A percentile compares a stretch with the other conserved stretches of the same genome.
Conservation (phyloP, 306 rosid species). For the Pyrus bretschneideri region DNA sequence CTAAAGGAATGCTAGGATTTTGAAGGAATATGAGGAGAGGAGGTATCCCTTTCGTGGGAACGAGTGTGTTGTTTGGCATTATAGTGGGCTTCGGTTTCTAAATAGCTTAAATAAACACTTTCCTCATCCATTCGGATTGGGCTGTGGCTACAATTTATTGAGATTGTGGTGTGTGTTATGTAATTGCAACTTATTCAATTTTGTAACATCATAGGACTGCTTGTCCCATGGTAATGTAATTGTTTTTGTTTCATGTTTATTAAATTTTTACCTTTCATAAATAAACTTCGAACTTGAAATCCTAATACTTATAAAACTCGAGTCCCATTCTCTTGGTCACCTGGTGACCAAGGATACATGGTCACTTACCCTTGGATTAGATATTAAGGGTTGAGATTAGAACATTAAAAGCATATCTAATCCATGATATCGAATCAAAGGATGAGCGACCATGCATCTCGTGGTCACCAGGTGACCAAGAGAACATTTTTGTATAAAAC, state of each 20-base stretch:
- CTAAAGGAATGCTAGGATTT: background rate
- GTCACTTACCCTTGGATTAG: background rate
- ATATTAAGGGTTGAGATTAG: background rate
- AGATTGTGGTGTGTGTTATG: background rate
- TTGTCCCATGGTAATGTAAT: background rate
- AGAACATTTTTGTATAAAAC: background rate
- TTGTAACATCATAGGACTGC: background rate
- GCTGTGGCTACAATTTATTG: background rate
- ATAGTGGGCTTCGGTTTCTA: background rate
- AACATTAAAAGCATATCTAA: background rate
- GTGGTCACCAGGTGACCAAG: background rate
- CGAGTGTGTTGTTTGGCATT: background rate
- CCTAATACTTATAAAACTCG: background rate
- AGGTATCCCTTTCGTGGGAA: background rate
- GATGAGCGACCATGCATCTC: background rate
- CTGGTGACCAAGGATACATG: background rate
- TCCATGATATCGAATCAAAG: background rate
- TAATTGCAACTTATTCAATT: background rate
- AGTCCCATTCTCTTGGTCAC: background rate
- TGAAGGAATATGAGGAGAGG: background rate
- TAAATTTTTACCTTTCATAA: background rate
- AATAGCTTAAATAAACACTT: background rate
- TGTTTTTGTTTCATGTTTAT: background rate
- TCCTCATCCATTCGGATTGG: background rate
- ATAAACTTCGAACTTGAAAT: background rate